Percentiles rank a stretch among this genome's conserved stretches.
phyloP scores from a whole-genome alignment of 805 yeast genomes.

The Spathaspora gorwiae region DNA sequence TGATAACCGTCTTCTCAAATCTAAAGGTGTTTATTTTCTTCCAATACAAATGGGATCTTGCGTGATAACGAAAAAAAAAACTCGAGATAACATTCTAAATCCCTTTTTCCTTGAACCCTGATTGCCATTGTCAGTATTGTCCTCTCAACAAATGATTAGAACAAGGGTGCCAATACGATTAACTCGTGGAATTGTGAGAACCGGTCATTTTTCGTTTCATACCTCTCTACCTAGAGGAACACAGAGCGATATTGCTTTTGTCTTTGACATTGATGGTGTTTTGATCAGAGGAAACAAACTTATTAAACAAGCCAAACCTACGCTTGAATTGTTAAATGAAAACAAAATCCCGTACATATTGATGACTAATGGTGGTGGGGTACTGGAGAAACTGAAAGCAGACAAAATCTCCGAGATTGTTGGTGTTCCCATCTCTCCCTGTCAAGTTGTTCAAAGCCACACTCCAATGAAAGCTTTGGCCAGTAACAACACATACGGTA shows the following conservation, averaged over 20 bases:
- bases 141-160: not conserved
- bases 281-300: slow-evolving; percentile 68
- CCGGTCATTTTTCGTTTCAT: not conserved
- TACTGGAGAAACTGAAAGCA: slow-evolving; percentile 58
- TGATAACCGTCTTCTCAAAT: no score
- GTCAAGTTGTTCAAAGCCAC: slow-evolving; percentile 79
- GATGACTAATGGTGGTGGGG: slow-evolving; percentile 90
- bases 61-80: no score
- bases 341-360: slow-evolving; percentile 70
- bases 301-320: slow-evolving; percentile 59
- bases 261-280: slow-evolving; percentile 78
- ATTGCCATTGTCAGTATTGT: no score
- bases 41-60: no score
- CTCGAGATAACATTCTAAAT: no score
- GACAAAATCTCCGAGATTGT: slow-evolving; percentile 9
- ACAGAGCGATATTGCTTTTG: slow-evolving; percentile 22
- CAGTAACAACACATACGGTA: slow-evolving; percentile 38
- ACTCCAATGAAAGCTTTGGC: slow-evolving; percentile 73
- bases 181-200: not conserved
- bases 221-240: not conserved
- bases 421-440: slow-evolving; percentile 42
- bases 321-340: slow-evolving; percentile 50
- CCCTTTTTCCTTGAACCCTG: no score
- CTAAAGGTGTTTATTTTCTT: no score
- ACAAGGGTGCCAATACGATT: not conserved